Conservation (phyloP, 495 filamentous ascomycete species). For the Polyplosphaeria fusca region DNA sequence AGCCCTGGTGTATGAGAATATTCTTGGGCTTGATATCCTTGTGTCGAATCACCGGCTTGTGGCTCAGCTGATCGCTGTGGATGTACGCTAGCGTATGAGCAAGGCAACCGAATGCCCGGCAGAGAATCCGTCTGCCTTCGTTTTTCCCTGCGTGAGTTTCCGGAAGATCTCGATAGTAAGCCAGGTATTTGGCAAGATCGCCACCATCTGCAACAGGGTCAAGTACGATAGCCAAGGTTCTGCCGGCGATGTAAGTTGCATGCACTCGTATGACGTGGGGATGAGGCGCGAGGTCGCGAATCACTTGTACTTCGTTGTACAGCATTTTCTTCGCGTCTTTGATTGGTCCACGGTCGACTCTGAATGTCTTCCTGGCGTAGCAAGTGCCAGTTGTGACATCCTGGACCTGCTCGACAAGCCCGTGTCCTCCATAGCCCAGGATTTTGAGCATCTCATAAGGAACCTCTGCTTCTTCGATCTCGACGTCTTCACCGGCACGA, state of each 20-base stretch:
- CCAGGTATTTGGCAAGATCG: constrained; percentile 16
- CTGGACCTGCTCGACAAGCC: neutral
- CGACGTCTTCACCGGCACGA: neutral
- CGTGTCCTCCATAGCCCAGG: neutral
- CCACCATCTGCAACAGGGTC: constrained; percentile 21
- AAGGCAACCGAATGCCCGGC: constrained; percentile 21
- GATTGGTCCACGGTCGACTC: neutral
- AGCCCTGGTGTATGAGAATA: constrained; percentile 13
- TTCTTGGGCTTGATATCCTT: constrained; percentile 28
- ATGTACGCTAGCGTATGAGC: constrained; percentile 13
- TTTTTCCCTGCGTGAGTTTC: neutral
- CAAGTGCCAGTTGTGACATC: constrained; percentile 3
- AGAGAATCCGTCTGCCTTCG: neutral
- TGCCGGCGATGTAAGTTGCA: constrained; percentile 14
- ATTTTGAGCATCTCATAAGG: neutral
- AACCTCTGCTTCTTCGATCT: neutral
- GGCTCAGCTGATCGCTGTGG: neutral
- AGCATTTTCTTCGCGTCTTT: neutral
- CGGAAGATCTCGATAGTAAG: neutral
- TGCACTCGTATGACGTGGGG: constrained; percentile 21
- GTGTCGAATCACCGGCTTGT: constrained; percentile 16
- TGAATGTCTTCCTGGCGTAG: constrained; percentile 1
- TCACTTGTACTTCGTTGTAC: neutral
- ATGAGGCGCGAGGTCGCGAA: constrained; percentile 10
- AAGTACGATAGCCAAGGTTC: constrained; percentile 17